A percentile compares a stretch with the other conserved stretches of the same genome.
These are phyloP conservation scores for Metarhizium anisopliae DNA, from an alignment of 2,329 filamentous ascomycete genomes.

Conservation along the genomic window DNA sequence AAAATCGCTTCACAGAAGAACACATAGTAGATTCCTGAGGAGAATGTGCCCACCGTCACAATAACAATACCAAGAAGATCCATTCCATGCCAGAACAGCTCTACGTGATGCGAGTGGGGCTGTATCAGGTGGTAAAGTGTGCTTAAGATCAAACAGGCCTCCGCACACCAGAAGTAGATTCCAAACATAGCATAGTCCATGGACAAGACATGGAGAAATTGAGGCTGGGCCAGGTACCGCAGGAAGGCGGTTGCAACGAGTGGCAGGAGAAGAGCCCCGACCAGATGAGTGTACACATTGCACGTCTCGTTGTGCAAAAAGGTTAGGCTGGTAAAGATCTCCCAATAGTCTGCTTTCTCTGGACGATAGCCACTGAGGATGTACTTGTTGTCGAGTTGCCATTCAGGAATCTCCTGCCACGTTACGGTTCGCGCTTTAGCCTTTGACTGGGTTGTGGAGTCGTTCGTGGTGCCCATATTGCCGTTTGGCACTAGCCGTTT, in stretches of 20 bases:
- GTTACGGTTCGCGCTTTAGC: slow-evolving; percentile 5
- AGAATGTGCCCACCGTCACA: slow-evolving; percentile 10
- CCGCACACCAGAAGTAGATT: slow-evolving; percentile 9
- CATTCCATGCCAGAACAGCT: neutral
- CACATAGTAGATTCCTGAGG: slow-evolving; percentile 11
- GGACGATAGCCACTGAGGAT: too few relatives aligned
- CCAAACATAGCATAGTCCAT: too few relatives aligned
- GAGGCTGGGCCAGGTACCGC: too few relatives aligned
- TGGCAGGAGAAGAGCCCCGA: too few relatives aligned
- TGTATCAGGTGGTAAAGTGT: slow-evolving; percentile 9
- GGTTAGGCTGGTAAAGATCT: too few relatives aligned
- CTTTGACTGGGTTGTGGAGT: neutral
- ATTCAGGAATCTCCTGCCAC: slow-evolving; percentile 5
- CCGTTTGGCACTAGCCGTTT: neutral
- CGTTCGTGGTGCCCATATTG: neutral
- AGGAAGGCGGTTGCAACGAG: too few relatives aligned
- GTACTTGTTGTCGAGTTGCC: neutral
- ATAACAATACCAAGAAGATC: slow-evolving; percentile 12
- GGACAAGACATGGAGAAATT: too few relatives aligned
- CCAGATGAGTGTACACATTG: too few relatives aligned
- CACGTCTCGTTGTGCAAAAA: too few relatives aligned
- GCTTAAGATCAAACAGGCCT: slow-evolving; percentile 9
- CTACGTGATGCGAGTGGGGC: slow-evolving; percentile 9
- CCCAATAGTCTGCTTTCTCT: too few relatives aligned
- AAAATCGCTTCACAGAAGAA: slow-evolving; percentile 8